A percentile compares a stretch with the other conserved stretches of the same genome.
Conservation (phyloP, 345 rosid genomes). For the Arabidopsis suecica region DNA sequence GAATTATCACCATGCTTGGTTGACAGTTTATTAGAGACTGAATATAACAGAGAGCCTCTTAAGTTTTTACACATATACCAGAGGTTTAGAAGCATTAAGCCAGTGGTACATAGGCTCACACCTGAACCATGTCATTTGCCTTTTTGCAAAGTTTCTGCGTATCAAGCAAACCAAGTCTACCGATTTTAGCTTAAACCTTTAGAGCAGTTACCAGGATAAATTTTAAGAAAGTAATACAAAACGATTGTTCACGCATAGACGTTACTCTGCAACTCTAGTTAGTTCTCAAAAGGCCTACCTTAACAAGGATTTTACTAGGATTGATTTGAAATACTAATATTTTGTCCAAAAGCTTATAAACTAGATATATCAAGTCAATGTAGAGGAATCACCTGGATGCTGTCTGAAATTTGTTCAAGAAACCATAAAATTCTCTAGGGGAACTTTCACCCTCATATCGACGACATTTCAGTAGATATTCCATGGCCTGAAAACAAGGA, state of each 20-base stretch:
- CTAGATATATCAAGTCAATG: not conserved
- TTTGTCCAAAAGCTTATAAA: constrained; percentile 4
- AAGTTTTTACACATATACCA: constrained; percentile 52
- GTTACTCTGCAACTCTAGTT: too few relatives aligned
- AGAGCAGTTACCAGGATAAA: not conserved
- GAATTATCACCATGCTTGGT: not conserved
- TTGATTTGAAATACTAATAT: not conserved
- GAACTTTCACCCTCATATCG: constrained; percentile 66
- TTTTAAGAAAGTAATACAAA: not conserved
- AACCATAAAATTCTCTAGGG: constrained; percentile 62
- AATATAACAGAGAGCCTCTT: not conserved
- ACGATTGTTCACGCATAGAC: not conserved
- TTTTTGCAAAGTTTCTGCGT: constrained; percentile 87
- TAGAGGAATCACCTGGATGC: constrained; percentile 68
- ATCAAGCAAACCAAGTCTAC: constrained; percentile 30
- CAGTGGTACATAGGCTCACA: constrained; percentile 85
- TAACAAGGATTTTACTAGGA: not conserved
- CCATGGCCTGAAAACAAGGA: constrained; percentile 72
- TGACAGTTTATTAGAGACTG: not conserved
- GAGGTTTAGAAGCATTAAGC: constrained; percentile 86
- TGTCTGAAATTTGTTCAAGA: constrained; percentile 83
- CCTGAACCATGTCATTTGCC: constrained; percentile 96
- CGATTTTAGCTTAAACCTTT: constrained; percentile 16
- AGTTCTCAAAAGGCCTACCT: too few relatives aligned
- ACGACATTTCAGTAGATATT: constrained; percentile 67